Conservation (phyloP, 2,329 filamentous ascomycete species). For the Neofusicoccum cordaticola region DNA sequence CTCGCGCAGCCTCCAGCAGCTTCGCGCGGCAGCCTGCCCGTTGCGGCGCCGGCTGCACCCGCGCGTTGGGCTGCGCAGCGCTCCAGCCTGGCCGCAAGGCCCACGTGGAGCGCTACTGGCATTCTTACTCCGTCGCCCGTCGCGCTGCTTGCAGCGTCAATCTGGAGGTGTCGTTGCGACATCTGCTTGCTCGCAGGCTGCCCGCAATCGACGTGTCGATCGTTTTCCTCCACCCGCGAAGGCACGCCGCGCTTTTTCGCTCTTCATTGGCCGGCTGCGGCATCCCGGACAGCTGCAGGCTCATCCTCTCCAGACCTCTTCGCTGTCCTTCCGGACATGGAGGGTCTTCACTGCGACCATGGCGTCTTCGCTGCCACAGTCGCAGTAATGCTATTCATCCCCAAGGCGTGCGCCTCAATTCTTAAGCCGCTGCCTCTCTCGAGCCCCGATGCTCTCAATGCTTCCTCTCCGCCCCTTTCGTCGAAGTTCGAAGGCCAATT, state of each 20-base stretch:
- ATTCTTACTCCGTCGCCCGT: background rate
- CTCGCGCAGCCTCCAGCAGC: background rate
- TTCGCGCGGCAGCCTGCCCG: background rate
- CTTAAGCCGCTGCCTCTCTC: slow-evolving; percentile 2
- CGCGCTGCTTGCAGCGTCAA: slow-evolving; percentile 2
- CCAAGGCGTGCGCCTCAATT: background rate
- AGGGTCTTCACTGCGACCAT: slow-evolving; percentile 11
- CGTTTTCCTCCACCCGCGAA: slow-evolving; percentile 8
- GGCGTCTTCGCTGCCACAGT: slow-evolving; percentile 4
- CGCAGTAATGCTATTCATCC: slow-evolving; percentile 2
- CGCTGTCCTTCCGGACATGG: slow-evolving; percentile 13
- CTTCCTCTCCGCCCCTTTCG: background rate
- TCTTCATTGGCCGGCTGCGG: slow-evolving; percentile 9
- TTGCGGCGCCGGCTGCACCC: background rate
- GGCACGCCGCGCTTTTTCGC: background rate
- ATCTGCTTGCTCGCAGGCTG: background rate
- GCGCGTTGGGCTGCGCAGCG: background rate
- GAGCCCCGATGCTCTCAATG: background rate
- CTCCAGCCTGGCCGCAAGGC: background rate
- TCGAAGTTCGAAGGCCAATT: background rate
- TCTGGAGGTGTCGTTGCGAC: background rate
- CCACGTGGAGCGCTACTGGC: slow-evolving; percentile 12
- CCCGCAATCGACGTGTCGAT: slow-evolving; percentile 13
- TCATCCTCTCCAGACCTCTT: slow-evolving; percentile 1
- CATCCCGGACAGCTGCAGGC: slow-evolving; percentile 1